phyloP scores from a whole-genome alignment of 2,329 filamentous ascomycete genomes.

The Diaporthe citriasiana region DNA sequence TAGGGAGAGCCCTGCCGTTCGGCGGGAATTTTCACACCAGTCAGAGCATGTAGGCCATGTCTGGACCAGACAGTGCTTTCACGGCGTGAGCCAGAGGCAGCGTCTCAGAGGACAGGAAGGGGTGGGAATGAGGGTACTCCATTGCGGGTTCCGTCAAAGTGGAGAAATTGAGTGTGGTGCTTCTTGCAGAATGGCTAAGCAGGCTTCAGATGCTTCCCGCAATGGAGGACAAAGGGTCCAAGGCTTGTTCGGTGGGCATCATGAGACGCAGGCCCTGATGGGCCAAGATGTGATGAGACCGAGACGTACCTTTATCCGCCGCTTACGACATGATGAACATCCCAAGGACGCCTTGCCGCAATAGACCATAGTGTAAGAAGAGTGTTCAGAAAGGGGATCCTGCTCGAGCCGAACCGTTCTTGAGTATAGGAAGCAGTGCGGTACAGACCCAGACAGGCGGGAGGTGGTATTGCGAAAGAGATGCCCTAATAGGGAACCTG shows the following conservation, averaged over 20 bases:
- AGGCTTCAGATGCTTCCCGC: neutral
- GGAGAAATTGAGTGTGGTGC: neutral
- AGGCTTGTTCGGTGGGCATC: neutral
- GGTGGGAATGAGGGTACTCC: neutral
- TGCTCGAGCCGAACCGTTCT: neutral
- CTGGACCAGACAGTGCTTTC: neutral
- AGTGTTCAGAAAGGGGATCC: slow-evolving; percentile 9
- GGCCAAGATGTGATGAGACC: slow-evolving; percentile 1
- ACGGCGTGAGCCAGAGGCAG: neutral
- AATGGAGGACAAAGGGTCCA: slow-evolving; percentile 22
- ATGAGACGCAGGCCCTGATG: neutral
- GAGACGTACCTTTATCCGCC: slow-evolving; percentile 67
- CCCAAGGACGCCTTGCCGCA: slow-evolving; percentile 70
- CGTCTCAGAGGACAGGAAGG: neutral
- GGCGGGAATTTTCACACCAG: slow-evolving; percentile 6
- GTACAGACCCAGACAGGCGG: neutral
- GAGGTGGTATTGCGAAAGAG: slow-evolving; percentile 3
- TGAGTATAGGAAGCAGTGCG: neutral
- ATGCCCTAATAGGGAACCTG: slow-evolving; percentile 29
- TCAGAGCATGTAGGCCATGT: neutral
- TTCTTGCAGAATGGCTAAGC: neutral
- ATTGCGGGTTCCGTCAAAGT: neutral
- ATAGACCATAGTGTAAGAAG: slow-evolving; percentile 62
- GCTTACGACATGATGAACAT: slow-evolving; percentile 66
- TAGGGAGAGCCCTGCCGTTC: neutral